Conservation (phyloP, 441 rosid species). For the Jatropha podagrica region DNA sequence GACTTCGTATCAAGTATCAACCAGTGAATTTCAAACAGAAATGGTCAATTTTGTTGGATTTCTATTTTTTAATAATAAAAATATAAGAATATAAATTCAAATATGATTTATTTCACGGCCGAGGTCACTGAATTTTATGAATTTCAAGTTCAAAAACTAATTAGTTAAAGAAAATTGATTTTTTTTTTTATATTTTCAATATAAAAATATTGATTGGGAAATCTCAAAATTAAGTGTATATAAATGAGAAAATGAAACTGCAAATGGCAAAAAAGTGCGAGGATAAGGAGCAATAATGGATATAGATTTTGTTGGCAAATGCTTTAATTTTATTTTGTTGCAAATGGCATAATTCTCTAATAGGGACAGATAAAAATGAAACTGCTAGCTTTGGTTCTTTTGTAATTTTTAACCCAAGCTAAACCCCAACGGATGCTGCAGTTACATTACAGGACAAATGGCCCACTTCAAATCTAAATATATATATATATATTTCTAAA, state of each 20-base stretch:
- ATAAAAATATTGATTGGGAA: neutral
- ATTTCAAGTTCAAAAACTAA: too few relatives aligned
- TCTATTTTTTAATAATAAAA: too few relatives aligned
- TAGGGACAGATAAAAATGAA: neutral
- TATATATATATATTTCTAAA: neutral
- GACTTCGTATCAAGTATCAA: too few relatives aligned
- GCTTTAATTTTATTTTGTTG: neutral
- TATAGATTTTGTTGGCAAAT: neutral
- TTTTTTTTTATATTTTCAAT: neutral
- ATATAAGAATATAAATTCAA: too few relatives aligned
- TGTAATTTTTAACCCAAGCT: neutral
- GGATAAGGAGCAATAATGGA: neutral
- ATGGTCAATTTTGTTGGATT: too few relatives aligned
- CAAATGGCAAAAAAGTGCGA: neutral
- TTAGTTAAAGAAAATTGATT: too few relatives aligned
- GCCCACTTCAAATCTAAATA: neutral
- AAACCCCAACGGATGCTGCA: neutral
- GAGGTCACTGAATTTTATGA: too few relatives aligned
- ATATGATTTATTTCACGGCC: too few relatives aligned
- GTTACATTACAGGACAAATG: neutral
- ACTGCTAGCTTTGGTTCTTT: neutral
- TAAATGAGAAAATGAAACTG: neutral
- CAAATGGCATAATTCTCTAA: neutral
- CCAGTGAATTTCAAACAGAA: too few relatives aligned
- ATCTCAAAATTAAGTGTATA: neutral